phyloP scores from a whole-genome alignment of 345 rosid species.

The Mercurialis annua region DNA sequence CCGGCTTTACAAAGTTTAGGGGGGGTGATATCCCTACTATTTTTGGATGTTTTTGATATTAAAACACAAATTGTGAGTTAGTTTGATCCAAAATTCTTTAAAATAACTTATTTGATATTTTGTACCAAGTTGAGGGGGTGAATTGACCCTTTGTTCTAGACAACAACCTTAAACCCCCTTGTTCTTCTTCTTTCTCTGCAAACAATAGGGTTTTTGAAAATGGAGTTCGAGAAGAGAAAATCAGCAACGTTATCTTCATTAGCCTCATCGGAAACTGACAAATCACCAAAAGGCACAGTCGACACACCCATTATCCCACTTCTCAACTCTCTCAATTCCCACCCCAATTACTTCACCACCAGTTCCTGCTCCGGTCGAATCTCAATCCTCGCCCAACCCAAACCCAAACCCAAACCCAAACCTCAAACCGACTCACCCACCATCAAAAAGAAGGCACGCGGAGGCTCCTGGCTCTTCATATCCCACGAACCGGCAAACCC shows the following conservation, averaged over 20 bases:
- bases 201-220: slow-evolving; percentile 12
- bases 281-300: slow-evolving; percentile 73
- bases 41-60: too few species aligned
- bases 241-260: slow-evolving; percentile 57
- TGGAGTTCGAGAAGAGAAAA: slow-evolving; percentile 84
- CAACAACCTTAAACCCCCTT: slow-evolving; percentile 5
- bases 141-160: too few species aligned
- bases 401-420: slow-evolving; percentile 19
- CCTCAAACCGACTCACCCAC: neutral
- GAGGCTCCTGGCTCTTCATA: slow-evolving; percentile 80
- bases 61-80: too few species aligned
- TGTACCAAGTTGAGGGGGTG: too few species aligned
- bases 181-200: neutral
- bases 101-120: too few species aligned
- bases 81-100: too few species aligned
- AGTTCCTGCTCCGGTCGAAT: slow-evolving; percentile 95
- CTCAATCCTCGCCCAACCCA: slow-evolving; percentile 79
- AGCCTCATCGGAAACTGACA: slow-evolving; percentile 51
- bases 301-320: slow-evolving; percentile 79
- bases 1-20: too few species aligned
- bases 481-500: slow-evolving; percentile 65
- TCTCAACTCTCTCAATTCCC: slow-evolving; percentile 59
- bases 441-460: slow-evolving; percentile 67
- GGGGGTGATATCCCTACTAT: too few species aligned
- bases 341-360: slow-evolving; percentile 81